phyloP scores from a whole-genome alignment of 2,329 filamentous ascomycete genomes.

The Fonsecaea pedrosoi region DNA sequence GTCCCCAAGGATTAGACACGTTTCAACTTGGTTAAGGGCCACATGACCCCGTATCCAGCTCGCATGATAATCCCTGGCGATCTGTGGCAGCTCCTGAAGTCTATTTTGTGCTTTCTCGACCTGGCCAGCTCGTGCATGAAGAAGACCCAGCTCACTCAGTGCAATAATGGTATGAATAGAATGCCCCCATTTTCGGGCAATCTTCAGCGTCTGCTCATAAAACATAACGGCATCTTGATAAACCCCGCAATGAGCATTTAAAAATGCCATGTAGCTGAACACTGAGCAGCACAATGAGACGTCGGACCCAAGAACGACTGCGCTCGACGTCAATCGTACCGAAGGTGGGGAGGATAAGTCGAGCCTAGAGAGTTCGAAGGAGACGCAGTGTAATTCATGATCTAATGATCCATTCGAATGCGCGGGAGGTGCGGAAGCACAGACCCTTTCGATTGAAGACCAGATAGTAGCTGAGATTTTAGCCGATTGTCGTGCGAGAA shows the following conservation, averaged over 20 bases:
- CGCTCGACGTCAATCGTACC: constrained; percentile 49
- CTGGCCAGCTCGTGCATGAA: constrained; percentile 33
- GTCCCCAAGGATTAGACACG: constrained; percentile 22
- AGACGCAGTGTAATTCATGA: constrained; percentile 47
- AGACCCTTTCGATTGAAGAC: constrained; percentile 42
- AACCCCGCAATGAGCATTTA: constrained; percentile 84
- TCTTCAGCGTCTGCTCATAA: constrained; percentile 79
- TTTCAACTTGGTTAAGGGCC: constrained; percentile 27
- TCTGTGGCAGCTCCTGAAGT: not conserved
- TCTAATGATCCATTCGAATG: constrained; percentile 16
- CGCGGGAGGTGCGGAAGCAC: constrained; percentile 37
- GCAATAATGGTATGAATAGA: constrained; percentile 6
- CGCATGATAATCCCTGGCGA: not conserved
- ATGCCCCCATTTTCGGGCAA: constrained; percentile 60
- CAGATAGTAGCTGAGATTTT: constrained; percentile 37
- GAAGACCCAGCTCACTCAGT: constrained; percentile 25
- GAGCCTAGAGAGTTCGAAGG: constrained; percentile 49
- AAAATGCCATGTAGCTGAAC: constrained; percentile 73
- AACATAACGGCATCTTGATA: constrained; percentile 89
- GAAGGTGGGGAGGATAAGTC: constrained; percentile 44
- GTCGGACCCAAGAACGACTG: constrained; percentile 79
- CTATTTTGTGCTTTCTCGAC: constrained; percentile 17
- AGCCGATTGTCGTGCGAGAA: constrained; percentile 36
- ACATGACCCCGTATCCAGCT: constrained; percentile 1
- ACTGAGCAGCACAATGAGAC: constrained; percentile 75